Evolutionary conservation across 2,329 filamentous ascomycete genomes (phyloP).

Genomic region (Ascochyta viciae-villosae): DNA sequence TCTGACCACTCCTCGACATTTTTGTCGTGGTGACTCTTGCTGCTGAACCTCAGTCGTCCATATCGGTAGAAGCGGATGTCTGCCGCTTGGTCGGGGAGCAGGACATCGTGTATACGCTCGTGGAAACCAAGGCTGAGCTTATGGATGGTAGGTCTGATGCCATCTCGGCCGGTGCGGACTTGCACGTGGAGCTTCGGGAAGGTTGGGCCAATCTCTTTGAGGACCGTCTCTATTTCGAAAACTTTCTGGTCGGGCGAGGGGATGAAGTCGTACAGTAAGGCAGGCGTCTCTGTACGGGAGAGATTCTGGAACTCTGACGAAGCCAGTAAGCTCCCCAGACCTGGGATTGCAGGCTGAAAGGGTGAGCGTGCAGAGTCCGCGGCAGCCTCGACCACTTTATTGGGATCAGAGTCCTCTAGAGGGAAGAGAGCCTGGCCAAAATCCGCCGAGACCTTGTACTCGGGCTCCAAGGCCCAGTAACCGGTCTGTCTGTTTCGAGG

Average conservation of each 20-base stretch:
- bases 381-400: constrained; percentile 3
- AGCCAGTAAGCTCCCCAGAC: constrained; percentile 31
- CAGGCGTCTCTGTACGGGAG: constrained; percentile 17
- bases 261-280: constrained; percentile 35
- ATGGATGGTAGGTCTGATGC: constrained; percentile 23
- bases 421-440: constrained; percentile 39
- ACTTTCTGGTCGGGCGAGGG: constrained; percentile 25
- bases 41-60: constrained; percentile 23
- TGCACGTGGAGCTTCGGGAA: constrained; percentile 37
- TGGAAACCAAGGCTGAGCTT: constrained; percentile 33
- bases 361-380: constrained; percentile 10
- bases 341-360: constrained; percentile 31
- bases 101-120: constrained; percentile 34
- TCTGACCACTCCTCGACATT: constrained; percentile 28
- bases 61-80: constrained; percentile 39
- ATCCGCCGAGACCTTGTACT: constrained; percentile 24
- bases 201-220: constrained; percentile 7
- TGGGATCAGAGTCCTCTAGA: constrained; percentile 11
- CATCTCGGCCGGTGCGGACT: constrained; percentile 25
- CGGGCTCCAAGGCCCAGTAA: constrained; percentile 26
- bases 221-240: background rate
- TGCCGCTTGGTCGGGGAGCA: constrained; percentile 37
- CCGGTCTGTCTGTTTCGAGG: constrained; percentile 12
- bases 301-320: constrained; percentile 19
- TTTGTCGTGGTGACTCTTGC: constrained; percentile 15